Base-by-base conservation (phyloP, 306 rosid genomes). In the Citrullus colocynthis region DNA sequence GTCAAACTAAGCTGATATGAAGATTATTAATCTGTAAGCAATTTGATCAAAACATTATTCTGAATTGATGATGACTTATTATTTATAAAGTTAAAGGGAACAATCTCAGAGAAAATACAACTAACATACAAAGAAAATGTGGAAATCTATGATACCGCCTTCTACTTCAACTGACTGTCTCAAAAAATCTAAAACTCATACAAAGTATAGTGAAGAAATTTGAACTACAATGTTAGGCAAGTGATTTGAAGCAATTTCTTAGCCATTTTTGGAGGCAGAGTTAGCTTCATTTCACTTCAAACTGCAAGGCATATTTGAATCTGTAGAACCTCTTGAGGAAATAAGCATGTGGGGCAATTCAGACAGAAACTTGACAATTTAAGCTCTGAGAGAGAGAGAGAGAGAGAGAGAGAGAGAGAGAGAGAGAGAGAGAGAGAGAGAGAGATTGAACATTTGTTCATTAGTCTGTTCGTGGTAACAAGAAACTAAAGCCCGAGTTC, bases 401-500 rank as follows among this genome's bases (percentile, higher is more conserved):
- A 24, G 15, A 17, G 20, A 30, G 77, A 54, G 21, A 74, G 15
- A 17, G 20, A 30, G 77, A 54, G 21, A 74, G 15, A 17, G 20
- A 30, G 77, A 54, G 21, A 74, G 7, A 54, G 49, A 2, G 30
- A 34, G 7, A 54, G 49, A 2, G 30, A 18, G 15, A 17, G 20
- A 30, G 77, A 54, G 21, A 74, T 24, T 16, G n/a, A 34, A 30
- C 17, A 51, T 74, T 54, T 42, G 15, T 17, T 18, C 39, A 41
- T 89, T 90, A 93, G 71, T 96, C 99, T 6, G 97, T 69, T 42
- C 98, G 97, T 65, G 97, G 88, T 62, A 91, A 89, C 80, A 96
- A 89, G 89, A 96, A 96, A 52, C 91, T 96, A 39, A 96, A 96
- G 58, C 99, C 99, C 0, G 99, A 96, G 87, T 96, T 90, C 55